These are phyloP conservation scores for Acidomyces sp. DNA, from an alignment of 495 filamentous ascomycete genomes.

Conservation along the genomic window DNA sequence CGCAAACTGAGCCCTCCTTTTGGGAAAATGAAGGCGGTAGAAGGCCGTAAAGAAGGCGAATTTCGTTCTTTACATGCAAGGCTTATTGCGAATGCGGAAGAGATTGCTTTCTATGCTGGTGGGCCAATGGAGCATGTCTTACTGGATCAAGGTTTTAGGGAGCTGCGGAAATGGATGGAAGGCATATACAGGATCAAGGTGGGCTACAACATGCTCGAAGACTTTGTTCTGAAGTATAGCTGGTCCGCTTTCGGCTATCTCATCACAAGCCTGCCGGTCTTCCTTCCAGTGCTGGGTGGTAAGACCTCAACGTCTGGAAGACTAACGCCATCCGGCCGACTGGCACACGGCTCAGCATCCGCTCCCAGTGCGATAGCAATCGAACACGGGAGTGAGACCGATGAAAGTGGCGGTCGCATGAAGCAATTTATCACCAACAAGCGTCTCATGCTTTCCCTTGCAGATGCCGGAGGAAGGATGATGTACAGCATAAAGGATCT, in stretches of 20 bases:
- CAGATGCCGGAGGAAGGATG: constrained; percentile 91
- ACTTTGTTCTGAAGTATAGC: constrained; percentile 94
- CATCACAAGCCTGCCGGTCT: constrained; percentile 80
- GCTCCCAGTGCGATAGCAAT: not conserved
- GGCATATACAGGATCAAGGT: constrained; percentile 92
- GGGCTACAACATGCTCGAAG: constrained; percentile 96
- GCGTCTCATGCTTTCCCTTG: constrained; percentile 91
- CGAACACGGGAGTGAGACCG: not conserved
- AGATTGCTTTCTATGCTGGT: constrained; percentile 97
- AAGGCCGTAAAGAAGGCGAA: constrained; percentile 85
- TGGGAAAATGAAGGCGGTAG: constrained; percentile 88
- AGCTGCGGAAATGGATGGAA: constrained; percentile 89
- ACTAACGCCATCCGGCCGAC: not conserved
- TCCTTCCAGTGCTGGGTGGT: constrained; percentile 90
- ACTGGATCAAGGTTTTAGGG: constrained; percentile 77
- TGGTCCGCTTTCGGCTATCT: constrained; percentile 98
- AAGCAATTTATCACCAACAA: constrained; percentile 99
- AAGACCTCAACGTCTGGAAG: constrained; percentile 31
- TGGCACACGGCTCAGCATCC: not conserved
- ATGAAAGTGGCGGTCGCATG: constrained; percentile 65
- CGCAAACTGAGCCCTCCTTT: constrained; percentile 84
- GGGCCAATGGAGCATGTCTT: constrained; percentile 85
- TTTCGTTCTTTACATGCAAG: constrained; percentile 82
- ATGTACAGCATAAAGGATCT: constrained; percentile 99
- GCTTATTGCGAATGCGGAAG: constrained; percentile 92